phyloP scores from a whole-genome alignment of 73 alveolate genomes.

The Stentor coeruleus region DNA sequence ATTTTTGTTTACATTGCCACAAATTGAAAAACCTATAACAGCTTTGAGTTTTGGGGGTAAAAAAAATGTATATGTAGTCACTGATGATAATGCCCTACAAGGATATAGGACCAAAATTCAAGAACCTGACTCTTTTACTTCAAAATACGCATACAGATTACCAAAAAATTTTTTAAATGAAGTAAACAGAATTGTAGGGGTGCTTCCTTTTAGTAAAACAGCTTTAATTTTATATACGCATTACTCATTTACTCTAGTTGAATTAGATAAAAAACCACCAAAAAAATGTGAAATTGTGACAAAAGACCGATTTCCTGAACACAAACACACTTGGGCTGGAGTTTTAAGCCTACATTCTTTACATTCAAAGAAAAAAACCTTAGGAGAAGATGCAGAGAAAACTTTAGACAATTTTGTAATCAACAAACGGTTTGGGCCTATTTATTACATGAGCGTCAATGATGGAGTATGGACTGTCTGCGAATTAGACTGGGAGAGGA shows the following conservation, averaged over 20 bases:
- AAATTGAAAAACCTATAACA: not conserved
- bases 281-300: conserved; percentile 14
- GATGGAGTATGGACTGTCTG: not conserved
- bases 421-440: conserved; percentile 19
- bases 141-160: not conserved
- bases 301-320: conserved; percentile 18
- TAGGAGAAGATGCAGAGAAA: not conserved
- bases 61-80: not conserved
- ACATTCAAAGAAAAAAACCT: not conserved
- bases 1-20: not conserved
- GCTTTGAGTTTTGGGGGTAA: conserved; percentile 1
- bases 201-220: not conserved
- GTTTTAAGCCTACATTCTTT: conserved; percentile 1
- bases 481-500: conserved; percentile 13
- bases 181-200: not conserved
- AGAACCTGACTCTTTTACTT: not conserved
- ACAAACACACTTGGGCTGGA: conserved; percentile 21
- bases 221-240: not conserved
- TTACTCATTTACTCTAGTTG: conserved; percentile 12
- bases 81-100: not conserved
- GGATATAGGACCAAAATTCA: not conserved
- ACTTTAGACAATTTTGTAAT: not conserved
- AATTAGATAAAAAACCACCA: conserved; percentile 10
- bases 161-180: conserved; percentile 15
- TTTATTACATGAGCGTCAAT: not conserved